Base-by-base conservation (phyloP, 805 yeast genomes). In the Kurtzmaniella fragi region DNA sequence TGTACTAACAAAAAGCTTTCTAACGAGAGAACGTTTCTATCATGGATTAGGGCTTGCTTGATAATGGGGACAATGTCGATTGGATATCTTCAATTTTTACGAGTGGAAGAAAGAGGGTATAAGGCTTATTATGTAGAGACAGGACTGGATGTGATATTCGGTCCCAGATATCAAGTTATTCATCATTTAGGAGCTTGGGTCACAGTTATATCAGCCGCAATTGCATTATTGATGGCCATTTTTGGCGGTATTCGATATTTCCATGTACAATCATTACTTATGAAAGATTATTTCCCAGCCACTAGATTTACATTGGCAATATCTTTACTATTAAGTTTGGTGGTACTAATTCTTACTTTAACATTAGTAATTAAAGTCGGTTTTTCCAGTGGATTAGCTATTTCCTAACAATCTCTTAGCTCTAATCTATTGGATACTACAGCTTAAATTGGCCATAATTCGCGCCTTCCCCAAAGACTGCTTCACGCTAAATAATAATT, bases 11-110 rank as follows among this genome's bases (percentile, higher is more conserved):
- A 31, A 10, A 26, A 57, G 62, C 20, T 62, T 42, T 64, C 68
- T 28, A 61, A 61, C 41, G 67, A 62, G 40, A 42, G 67, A 23
- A 61, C 68, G 8, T 42, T 61, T 25, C 47, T 62, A 6, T 49
- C 60, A 3, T 61, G 65, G 65, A 38, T 55, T 14, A 35, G 66
- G 35, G 53, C 62, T 0, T 51, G 55, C 1, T 7, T 47, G 11
- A 39, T 50, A 6, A 58, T 61, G 35, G 30, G 59, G 4, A 46
- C 57, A 6, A 43, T 61, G 26, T 52, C 53, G 0, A 42, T 61
- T 13, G 56, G 49, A 2, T 47, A 55, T 26, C 36, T 52, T 10
- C 65, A 59, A 42, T 48, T 59, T 34, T 45, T 46, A 37, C 40
- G 53, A 14, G 26, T 61, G 9, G 52, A 53, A 25, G 31, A 27